Percentiles rank a stretch among this genome's conserved stretches.
phyloP scores from a whole-genome alignment of 23 red algal genomes.

The Chondrus crispus region DNA sequence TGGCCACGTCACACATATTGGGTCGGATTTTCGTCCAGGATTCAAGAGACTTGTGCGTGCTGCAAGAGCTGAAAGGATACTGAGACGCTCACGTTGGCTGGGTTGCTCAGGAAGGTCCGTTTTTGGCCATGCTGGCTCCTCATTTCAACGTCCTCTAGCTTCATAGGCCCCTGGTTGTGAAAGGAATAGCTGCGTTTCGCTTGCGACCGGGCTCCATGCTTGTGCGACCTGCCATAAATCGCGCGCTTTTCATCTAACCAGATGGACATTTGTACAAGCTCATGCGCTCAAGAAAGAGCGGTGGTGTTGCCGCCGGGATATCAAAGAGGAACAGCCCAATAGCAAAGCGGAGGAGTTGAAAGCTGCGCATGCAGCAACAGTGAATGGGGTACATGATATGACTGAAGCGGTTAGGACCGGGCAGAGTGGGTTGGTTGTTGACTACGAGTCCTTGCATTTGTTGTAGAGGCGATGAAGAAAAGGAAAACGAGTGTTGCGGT shows the following conservation, averaged over 20 bases:
- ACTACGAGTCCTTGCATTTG: too few species aligned
- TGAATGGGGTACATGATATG: not conserved
- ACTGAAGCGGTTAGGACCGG: too few species aligned
- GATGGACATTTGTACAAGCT: constrained; percentile 37
- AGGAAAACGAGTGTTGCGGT: constrained; percentile 1
- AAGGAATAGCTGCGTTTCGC: constrained; percentile 29
- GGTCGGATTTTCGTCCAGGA: constrained; percentile 57
- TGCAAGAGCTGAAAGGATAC: constrained; percentile 59
- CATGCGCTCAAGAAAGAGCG: constrained; percentile 21
- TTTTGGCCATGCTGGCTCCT: constrained; percentile 24
- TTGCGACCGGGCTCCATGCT: constrained; percentile 22
- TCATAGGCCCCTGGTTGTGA: constrained; percentile 14
- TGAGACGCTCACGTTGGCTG: constrained; percentile 60
- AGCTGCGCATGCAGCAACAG: not conserved
- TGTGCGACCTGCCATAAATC: constrained; percentile 9
- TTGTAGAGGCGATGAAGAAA: not conserved
- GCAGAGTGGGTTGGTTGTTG: too few species aligned
- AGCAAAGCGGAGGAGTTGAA: not conserved
- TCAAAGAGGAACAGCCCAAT: too few species aligned
- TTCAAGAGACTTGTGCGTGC: constrained; percentile 44
- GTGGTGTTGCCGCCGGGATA: not conserved
- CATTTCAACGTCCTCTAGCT: constrained; percentile 19
- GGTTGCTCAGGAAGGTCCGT: constrained; percentile 20
- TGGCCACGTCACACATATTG: constrained; percentile 36
- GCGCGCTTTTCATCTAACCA: constrained; percentile 14